A percentile compares a stretch with the other conserved stretches of the same genome.
These are phyloP conservation scores for Golubevia sp. DNA, from an alignment of 1,284 basidiomycete species.

Conservation along the genomic window DNA sequence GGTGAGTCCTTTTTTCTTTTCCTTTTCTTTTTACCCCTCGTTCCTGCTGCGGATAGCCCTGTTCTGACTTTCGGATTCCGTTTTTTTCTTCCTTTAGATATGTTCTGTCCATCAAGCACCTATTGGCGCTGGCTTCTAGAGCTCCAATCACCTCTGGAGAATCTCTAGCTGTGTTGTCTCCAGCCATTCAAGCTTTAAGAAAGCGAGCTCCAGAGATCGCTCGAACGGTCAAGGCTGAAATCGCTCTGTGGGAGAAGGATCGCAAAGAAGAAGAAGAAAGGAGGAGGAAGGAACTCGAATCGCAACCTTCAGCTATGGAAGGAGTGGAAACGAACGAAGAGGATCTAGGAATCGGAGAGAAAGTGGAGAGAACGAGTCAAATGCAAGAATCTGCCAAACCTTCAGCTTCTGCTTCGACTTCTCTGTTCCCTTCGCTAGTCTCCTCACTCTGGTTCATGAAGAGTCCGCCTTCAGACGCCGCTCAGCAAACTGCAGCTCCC, in stretches of 20 bases:
- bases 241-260: slow-evolving; percentile 20
- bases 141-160: slow-evolving; percentile 31
- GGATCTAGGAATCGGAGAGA: not conserved
- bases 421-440: not conserved
- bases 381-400: not conserved
- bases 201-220: slow-evolving; percentile 35
- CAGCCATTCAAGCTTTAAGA: slow-evolving; percentile 23
- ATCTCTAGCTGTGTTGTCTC: slow-evolving; percentile 26
- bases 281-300: not conserved
- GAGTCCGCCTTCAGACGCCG: not conserved
- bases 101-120: slow-evolving; percentile 25
- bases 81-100: slow-evolving; percentile 9
- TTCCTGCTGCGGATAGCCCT: no score
- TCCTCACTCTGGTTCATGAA: not conserved
- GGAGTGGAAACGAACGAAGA: not conserved
- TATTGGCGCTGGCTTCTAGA: slow-evolving; percentile 41
- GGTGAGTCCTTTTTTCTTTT: slow-evolving; percentile 10
- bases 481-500: not conserved
- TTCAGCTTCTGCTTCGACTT: not conserved
- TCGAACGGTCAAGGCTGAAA: slow-evolving; percentile 24
- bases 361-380: not conserved
- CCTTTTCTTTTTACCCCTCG: not conserved
- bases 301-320: not conserved
- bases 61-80: not conserved
- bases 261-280: not conserved